Percentiles rank a stretch among this genome's conserved stretches.
These are phyloP conservation scores for Fusarium agapanthi DNA, from an alignment of 2,329 filamentous ascomycete species.

Conservation along the genomic window DNA sequence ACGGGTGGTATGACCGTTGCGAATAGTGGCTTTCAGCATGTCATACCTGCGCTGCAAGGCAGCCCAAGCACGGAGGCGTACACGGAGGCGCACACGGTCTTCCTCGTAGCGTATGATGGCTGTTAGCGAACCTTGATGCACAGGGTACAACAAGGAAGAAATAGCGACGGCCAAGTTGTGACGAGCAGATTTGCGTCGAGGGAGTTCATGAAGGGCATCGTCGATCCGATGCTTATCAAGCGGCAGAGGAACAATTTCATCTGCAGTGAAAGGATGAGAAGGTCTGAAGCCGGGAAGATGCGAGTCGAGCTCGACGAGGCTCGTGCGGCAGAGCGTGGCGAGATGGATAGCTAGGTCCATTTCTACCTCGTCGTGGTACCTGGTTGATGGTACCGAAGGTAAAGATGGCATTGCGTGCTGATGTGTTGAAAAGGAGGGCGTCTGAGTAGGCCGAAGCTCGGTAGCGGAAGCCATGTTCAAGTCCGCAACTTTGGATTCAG, in stretches of 20 bases:
- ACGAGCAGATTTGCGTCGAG: constrained; percentile 47
- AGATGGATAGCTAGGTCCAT: constrained; percentile 42
- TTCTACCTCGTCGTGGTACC: constrained; percentile 20
- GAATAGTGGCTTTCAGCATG: constrained; percentile 44
- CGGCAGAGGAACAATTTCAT: constrained; percentile 49
- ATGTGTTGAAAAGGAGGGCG: constrained; percentile 24
- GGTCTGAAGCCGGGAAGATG: constrained; percentile 43
- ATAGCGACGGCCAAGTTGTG: constrained; percentile 45
- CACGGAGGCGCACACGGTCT: constrained; percentile 49
- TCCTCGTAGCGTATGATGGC: constrained; percentile 50
- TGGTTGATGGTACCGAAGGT: not conserved
- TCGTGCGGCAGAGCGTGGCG: constrained; percentile 42
- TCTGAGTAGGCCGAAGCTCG: constrained; percentile 38
- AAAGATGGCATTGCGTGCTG: not conserved
- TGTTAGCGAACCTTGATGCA: constrained; percentile 47
- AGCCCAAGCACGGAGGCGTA: constrained; percentile 49
- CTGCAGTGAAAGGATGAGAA: constrained; percentile 44
- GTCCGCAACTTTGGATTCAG: not conserved
- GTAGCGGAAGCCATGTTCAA: constrained; percentile 46
- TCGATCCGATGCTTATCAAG: constrained; percentile 43
- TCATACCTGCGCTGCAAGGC: constrained; percentile 49
- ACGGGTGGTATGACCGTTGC: constrained; percentile 42
- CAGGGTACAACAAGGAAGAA: constrained; percentile 47
- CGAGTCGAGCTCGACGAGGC: constrained; percentile 42
- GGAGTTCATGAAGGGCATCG: constrained; percentile 46